Base-by-base conservation (phyloP, 768 basidiomycete species). In the Xanthoconium stramineum region DNA sequence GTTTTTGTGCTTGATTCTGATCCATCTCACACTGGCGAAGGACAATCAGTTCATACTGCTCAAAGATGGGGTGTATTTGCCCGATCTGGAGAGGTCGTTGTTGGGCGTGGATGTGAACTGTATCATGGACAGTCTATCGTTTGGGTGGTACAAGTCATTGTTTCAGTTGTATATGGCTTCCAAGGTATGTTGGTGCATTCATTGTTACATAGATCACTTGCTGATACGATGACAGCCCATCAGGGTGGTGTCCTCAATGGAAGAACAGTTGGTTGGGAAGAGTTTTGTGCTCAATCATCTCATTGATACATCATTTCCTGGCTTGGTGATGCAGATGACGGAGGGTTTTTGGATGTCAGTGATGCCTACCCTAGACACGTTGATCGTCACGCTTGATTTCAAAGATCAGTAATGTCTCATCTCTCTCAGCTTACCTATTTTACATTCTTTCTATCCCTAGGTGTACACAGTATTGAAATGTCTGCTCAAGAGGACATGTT, bases 131-230 rank as follows among this genome's bases (percentile, higher is more conserved):
- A 74, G 61, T 43, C 61, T 85, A 10, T 77, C 80, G 1, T 77
- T 85, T 52, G 83, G 83, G 2, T 86, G 84, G 84, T 85, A 85
- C 30, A 83, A 86, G 57, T 80, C 80, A 4, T 72, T 86, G 17
- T 82, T 86, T 59, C 79, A 79, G 60, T 84, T 83, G 0, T 86
- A 85, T 52, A 78, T 81, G 79, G 79, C 79, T 1, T 70, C 72
- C 20, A 85, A 80, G 77, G 83, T 78, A 42, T 10, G 67, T 48
- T 81, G 78, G 49, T 86, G 76, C 52, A 69, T 70, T 85, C 10
- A 76, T 76, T 1, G 84, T 85, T 61, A 82, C 83, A 4, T 24
- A 24, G 24, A 0, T 85, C 83, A 0, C 84, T 86, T 61, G 82
- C 82, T 10, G 84, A 83, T 24, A 24, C 4, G 24, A 24, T 24